These are phyloP conservation scores for Tagetes erecta DNA, from an alignment of 129 eudicot genomes.

Conservation along the genomic window DNA sequence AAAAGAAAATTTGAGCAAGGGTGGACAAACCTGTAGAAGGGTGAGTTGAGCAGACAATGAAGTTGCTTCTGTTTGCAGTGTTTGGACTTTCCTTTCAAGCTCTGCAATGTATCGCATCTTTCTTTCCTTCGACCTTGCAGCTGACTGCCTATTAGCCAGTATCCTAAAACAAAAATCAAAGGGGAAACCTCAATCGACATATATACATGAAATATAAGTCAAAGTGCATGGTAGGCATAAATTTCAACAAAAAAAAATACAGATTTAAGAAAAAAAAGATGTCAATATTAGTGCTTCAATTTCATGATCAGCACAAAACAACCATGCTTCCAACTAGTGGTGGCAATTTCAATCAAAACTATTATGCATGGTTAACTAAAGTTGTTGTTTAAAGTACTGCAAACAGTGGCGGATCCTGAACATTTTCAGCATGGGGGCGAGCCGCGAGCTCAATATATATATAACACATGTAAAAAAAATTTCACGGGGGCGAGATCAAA, in stretches of 20 bases:
- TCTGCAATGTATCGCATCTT: conserved; percentile 94
- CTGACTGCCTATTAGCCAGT: conserved; percentile 92
- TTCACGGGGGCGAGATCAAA: too few species aligned
- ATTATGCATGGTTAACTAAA: not conserved
- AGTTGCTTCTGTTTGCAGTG: conserved; percentile 78
- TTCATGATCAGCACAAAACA: not conserved
- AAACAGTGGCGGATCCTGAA: too few species aligned
- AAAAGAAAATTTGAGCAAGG: not conserved
- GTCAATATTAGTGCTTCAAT: not conserved
- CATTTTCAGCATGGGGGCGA: too few species aligned
- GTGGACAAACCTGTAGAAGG: conserved; percentile 60
- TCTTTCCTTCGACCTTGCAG: conserved; percentile 91
- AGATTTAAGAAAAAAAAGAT: not conserved
- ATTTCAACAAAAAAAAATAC: too few species aligned
- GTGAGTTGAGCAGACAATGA: conserved; percentile 72
- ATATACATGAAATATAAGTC: not conserved
- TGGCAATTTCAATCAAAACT: not conserved
- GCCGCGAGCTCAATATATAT: too few species aligned
- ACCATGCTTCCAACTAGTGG: not conserved
- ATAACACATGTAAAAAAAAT: too few species aligned
- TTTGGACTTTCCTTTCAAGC: conserved; percentile 81
- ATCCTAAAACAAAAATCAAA: conserved; percentile 39
- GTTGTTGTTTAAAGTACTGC: not conserved
- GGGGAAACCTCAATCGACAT: not conserved
- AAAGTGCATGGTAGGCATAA: too few species aligned